Evolutionary conservation across 305 asterid species (phyloP), one percentile per base, ranked within the genome.

Genomic region (Caryopteris hybrid): DNA sequence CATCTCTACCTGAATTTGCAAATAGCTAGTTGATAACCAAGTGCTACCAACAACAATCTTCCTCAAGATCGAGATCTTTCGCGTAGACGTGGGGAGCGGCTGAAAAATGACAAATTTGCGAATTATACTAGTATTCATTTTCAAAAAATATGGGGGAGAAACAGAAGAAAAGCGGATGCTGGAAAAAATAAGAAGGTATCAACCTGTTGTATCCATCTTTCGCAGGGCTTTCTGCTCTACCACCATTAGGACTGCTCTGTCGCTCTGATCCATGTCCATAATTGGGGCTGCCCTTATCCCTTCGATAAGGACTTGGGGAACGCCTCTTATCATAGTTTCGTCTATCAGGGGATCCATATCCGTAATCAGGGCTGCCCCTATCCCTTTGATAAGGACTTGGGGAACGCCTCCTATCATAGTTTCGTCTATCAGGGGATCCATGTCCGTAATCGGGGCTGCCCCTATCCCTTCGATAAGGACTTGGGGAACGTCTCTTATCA

Each of bases 311-410:
- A n/a, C n/a, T n/a, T n/a, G n/a, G n/a, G n/a, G n/a, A n/a, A n/a
- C n/a, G n/a, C n/a, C 84, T 81, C 2, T 46, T 65, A n/a, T n/a
- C n/a, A n/a, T n/a, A n/a, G n/a, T n/a, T n/a, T n/a, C n/a, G n/a
- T n/a, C n/a, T n/a, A n/a, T 77, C 88, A 17, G 78, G 66, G 74
- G 90, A 73, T 54, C 95, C 97, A 69, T 76, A 97, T 16, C 96
- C 98, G 69, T 92, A 89, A 71, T 92, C 98, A 64, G 98, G 98
- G 82, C 98, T 92, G 51, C 88, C 96, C 81, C 97, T 86, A 47
- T 84, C 84, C 83, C 92, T 77, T 29, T 82, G 85, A 59, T 83
- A n/a, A n/a, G n/a, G n/a, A n/a, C n/a, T n/a, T n/a, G n/a, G n/a
- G n/a, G n/a, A n/a, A n/a, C n/a, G n/a, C n/a, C 84, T 81, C 2